Evolutionary conservation across 2,329 filamentous ascomycete genomes (phyloP), one percentile per base, ranked within the genome.

Genomic region (Hymenoscyphus fraxineus): DNA sequence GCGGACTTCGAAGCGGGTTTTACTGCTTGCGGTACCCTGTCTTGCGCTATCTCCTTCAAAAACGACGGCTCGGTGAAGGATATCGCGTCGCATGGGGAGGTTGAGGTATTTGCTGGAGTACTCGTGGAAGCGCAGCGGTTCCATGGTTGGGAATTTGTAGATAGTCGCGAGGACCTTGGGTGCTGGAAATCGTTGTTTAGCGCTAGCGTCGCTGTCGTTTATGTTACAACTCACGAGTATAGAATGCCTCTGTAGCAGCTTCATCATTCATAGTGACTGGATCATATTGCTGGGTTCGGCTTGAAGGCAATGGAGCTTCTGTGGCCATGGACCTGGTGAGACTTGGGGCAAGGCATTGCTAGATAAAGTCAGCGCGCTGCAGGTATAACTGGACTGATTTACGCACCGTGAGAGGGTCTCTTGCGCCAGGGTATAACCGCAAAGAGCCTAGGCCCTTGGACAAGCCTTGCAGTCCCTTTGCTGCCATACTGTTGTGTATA

Each of bases 31-130:
- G 2, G 92, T 96, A 69, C 95, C 95, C 77, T 93, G 89, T 38
- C 95, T 89, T 63, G 92, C 90, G 74, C 83, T 86, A 80, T 98
- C 94, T 70, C 91, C 95, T 80, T 99, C 95, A 82, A 90, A 98
- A 71, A 97, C 80, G 65, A 99, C 87, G 65, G 95, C 95, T 69
- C 92, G 87, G 80, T 99, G 94, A 62, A 99, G 88, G 69, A 99
- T 87, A 77, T 99, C 95, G 76, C 90, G 88, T 65, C 95, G 90
- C 58, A 97, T 84, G 2, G 95, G 95, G 40, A 98, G 86, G 75
- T 91, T 82, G 56, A 99, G 89, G 78, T 97, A 92, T 73, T 91
- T 90, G 66, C 87, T 81, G 51, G 90, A 88, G 82, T 93, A 98
- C 73, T 86, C 79, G 75, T 91, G 86, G 77, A 96, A 89, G 60